These are phyloP conservation scores for Wickerhamiella brachini DNA, from an alignment of 805 yeast genomes.

Conservation along the genomic window DNA sequence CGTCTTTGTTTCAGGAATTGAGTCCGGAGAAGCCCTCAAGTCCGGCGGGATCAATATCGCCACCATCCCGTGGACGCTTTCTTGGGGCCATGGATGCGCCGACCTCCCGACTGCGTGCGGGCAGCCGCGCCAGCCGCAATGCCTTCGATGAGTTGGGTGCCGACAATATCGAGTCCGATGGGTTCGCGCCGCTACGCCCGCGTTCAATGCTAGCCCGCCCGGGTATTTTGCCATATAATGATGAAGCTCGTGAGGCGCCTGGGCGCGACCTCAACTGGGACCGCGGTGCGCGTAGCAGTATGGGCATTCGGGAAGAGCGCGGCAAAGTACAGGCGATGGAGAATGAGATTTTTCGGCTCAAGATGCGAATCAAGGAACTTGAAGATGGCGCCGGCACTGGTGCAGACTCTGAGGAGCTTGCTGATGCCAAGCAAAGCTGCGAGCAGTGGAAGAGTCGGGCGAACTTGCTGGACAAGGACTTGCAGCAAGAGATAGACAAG, in stretches of 20 bases:
- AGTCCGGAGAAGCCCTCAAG: neutral
- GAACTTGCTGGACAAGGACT: slow-evolving; percentile 9
- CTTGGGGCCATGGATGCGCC: neutral
- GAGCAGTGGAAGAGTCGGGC: slow-evolving; percentile 8
- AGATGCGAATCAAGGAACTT: slow-evolving; percentile 11
- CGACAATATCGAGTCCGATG: neutral
- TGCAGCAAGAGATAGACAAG: slow-evolving; percentile 8
- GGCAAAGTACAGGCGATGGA: slow-evolving; percentile 9
- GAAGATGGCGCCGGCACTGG: slow-evolving; percentile 4
- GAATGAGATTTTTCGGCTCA: slow-evolving; percentile 15
- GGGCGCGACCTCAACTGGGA: neutral
- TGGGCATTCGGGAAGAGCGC: slow-evolving; percentile 7
- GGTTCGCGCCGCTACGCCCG: neutral
- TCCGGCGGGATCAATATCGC: neutral
- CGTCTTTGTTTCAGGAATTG: neutral
- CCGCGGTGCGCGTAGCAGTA: neutral
- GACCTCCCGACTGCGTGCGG: neutral
- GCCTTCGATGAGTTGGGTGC: neutral
- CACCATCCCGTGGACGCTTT: neutral
- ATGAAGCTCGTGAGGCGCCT: neutral
- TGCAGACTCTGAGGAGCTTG: slow-evolving; percentile 6
- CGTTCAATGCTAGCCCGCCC: neutral
- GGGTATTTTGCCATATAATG: neutral
- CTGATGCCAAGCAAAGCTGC: slow-evolving; percentile 2
- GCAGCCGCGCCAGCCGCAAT: neutral